Evolutionary conservation across 352 stramenopile species (phyloP).

Genomic region (Nothophytophthora sp.): DNA sequence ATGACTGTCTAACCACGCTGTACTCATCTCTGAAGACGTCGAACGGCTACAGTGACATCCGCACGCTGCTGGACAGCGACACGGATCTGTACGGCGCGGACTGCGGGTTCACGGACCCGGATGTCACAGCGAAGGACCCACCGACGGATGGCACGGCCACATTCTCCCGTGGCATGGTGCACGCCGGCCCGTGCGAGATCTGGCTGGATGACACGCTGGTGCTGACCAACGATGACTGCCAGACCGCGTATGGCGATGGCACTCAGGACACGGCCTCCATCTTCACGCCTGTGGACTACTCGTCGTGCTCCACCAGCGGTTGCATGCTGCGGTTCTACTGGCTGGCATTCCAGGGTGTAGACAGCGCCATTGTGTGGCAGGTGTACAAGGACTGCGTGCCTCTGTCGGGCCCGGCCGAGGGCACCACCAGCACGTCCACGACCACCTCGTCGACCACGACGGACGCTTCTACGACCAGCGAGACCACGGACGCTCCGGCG

Average conservation of each 20-base stretch:
- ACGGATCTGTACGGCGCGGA: conserved; percentile 24
- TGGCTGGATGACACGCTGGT: conserved; percentile 23
- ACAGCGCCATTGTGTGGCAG: conserved; percentile 25
- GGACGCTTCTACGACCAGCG: conserved; percentile 2
- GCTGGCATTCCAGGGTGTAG: conserved; percentile 24
- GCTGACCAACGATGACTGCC: conserved; percentile 28
- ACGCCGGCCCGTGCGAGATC: conserved; percentile 23
- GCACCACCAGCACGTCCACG: conserved; percentile 15
- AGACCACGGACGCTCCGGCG: conserved; percentile 11
- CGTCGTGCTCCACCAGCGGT: conserved; percentile 15
- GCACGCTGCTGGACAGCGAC: conserved; percentile 22
- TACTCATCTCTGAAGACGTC: conserved; percentile 14
- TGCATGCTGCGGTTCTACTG: conserved; percentile 37
- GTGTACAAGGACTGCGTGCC: conserved; percentile 33
- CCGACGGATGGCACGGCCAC: conserved; percentile 17
- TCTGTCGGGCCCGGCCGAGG: conserved; percentile 11
- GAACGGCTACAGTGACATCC: conserved; percentile 23
- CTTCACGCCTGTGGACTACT: conserved; percentile 33
- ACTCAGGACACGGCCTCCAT: conserved; percentile 18
- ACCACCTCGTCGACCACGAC: conserved; percentile 15
- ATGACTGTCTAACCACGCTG: conserved; percentile 17
- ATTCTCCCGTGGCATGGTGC: conserved; percentile 22
- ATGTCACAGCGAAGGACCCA: conserved; percentile 21
- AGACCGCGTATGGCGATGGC: conserved; percentile 20
- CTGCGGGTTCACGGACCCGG: conserved; percentile 26